phyloP scores from a whole-genome alignment of 2,329 filamentous ascomycete genomes.

The Trichoderma gracile region DNA sequence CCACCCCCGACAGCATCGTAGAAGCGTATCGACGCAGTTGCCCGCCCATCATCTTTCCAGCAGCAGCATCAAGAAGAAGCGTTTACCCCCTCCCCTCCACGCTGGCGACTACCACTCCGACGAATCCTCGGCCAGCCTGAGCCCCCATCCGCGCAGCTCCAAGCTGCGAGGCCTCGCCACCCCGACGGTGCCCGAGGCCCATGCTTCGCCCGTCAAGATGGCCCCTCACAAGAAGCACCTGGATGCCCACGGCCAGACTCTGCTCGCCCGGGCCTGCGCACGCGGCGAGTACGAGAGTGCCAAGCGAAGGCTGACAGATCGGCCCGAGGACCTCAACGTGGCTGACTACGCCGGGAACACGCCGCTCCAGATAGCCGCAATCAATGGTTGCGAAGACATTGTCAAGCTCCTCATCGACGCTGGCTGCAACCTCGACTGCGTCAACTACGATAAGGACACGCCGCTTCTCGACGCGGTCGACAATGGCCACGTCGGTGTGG shows the following conservation, averaged over 20 bases:
- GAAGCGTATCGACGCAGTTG: conserved; percentile 65
- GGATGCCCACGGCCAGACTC: conserved; percentile 89
- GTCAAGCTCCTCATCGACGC: conserved; percentile 83
- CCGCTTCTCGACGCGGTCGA: conserved; percentile 95
- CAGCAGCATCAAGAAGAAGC: conserved; percentile 63
- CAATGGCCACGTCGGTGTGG: conserved; percentile 87
- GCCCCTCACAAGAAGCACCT: conserved; percentile 79
- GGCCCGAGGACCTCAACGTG: conserved; percentile 84
- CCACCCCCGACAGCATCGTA: conserved; percentile 57
- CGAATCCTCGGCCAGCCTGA: conserved; percentile 62
- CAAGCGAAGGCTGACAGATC: conserved; percentile 71
- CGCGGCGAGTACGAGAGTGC: conserved; percentile 79
- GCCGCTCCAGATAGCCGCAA: conserved; percentile 86
- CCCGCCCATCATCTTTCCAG: conserved; percentile 48
- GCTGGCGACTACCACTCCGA: conserved; percentile 68
- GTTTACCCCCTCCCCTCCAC: conserved; percentile 60
- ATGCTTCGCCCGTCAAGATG: conserved; percentile 67
- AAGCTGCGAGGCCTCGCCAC: conserved; percentile 58
- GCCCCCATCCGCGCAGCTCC: conserved; percentile 59
- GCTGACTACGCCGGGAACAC: conserved; percentile 96
- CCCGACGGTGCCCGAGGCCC: conserved; percentile 57
- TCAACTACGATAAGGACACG: conserved; percentile 83
- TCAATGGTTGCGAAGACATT: conserved; percentile 83
- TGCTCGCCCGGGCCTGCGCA: conserved; percentile 85
- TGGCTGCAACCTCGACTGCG: conserved; percentile 79